phyloP scores from a whole-genome alignment of 2,329 filamentous ascomycete genomes.

The Diaporthe vaccinii region DNA sequence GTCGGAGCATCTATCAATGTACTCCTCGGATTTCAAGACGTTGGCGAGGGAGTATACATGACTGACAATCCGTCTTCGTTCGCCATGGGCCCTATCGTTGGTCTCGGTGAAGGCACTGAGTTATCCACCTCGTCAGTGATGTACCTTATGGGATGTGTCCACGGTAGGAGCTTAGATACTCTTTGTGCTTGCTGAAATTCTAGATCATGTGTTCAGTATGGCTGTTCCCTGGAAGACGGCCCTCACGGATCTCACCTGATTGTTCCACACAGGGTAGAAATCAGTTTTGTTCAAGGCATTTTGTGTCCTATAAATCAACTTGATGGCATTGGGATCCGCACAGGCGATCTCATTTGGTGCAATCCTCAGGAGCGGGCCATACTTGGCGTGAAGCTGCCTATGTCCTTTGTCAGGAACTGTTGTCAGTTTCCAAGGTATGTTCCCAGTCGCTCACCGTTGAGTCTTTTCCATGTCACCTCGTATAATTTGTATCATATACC shows the following conservation, averaged over 20 bases:
- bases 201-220: background rate
- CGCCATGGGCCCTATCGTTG: slow-evolving; percentile 25
- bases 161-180: background rate
- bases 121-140: background rate
- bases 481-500: slow-evolving; percentile 23
- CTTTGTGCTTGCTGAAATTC: slow-evolving; percentile 31
- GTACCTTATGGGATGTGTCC: background rate
- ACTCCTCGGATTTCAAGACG: slow-evolving; percentile 39
- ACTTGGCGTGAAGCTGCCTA: slow-evolving; percentile 24
- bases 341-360: slow-evolving; percentile 21
- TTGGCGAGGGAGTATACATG: slow-evolving; percentile 50
- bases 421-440: background rate
- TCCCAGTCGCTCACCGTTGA: slow-evolving; percentile 11
- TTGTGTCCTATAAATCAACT: slow-evolving; percentile 23
- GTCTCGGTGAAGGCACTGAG: slow-evolving; percentile 15
- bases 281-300: slow-evolving; percentile 20
- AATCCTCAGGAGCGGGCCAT: slow-evolving; percentile 20
- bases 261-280: slow-evolving; percentile 20
- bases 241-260: background rate
- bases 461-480: slow-evolving; percentile 28
- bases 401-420: background rate
- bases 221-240: background rate
- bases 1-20: slow-evolving; percentile 28
- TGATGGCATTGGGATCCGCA: slow-evolving; percentile 18
- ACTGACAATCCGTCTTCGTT: slow-evolving; percentile 46